Evolutionary conservation across 2,329 filamentous ascomycete species (phyloP).

Genomic region (Fusarium miscanthi): DNA sequence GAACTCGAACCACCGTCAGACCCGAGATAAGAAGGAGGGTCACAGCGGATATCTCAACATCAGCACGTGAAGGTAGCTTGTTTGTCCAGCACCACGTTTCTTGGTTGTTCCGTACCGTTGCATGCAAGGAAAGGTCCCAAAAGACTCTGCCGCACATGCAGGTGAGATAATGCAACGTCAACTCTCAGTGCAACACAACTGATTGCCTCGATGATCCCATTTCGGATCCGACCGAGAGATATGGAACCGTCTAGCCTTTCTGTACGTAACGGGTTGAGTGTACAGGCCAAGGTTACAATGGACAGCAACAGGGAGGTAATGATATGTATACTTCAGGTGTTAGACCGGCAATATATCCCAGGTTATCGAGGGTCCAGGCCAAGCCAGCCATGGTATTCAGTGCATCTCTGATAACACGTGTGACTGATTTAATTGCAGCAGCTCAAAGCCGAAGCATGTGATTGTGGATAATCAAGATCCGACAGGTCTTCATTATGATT

Average conservation of each 20-base stretch:
- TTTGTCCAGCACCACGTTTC: neutral
- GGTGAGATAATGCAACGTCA: neutral
- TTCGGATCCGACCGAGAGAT: neutral
- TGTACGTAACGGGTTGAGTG: fast-evolving
- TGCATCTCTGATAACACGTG: too few species aligned
- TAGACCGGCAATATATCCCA: neutral
- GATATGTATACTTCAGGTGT: neutral
- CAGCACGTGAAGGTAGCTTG: neutral
- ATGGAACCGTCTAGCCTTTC: neutral
- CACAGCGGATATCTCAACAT: neutral
- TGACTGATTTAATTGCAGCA: neutral
- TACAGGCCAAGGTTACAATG: neutral
- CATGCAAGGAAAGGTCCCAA: neutral
- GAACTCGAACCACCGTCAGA: neutral
- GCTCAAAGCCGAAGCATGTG: too few species aligned
- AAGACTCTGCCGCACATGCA: neutral
- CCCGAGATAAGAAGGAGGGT: neutral
- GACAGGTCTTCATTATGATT: neutral
- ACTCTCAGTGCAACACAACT: neutral
- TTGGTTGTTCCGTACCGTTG: neutral
- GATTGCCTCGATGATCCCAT: neutral
- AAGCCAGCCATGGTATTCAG: too few species aligned
- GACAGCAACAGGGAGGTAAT: neutral
- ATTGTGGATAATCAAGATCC: too few species aligned
- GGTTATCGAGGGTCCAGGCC: too few species aligned